A percentile compares a stretch with the other conserved stretches of the same genome.
Conservation (phyloP, 2,329 filamentous ascomycete genomes). For the Zasmidium citrigriseum region DNA sequence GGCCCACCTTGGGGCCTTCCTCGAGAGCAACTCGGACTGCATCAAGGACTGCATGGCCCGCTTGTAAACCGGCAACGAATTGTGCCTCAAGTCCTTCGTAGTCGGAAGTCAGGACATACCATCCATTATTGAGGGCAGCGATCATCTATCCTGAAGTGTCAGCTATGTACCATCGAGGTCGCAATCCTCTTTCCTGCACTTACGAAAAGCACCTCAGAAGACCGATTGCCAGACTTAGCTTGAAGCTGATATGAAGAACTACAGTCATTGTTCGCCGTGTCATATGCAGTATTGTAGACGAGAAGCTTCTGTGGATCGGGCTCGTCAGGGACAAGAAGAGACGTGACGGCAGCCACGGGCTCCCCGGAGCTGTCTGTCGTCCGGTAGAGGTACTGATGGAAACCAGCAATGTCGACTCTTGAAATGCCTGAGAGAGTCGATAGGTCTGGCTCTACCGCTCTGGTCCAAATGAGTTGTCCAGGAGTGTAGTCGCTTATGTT, state of each 20-base stretch:
- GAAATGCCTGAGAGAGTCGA: too few species aligned
- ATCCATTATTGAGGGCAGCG: conserved; percentile 23
- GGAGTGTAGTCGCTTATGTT: conserved; percentile 4
- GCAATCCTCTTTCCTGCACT: background rate
- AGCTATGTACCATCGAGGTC: background rate
- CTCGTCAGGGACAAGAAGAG: conserved; percentile 14
- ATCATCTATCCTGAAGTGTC: conserved; percentile 4
- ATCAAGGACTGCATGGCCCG: conserved; percentile 31
- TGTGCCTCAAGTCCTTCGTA: conserved; percentile 30
- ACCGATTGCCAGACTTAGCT: too few species aligned
- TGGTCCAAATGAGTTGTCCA: background rate
- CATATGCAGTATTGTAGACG: conserved; percentile 18
- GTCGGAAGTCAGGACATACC: conserved; percentile 27
- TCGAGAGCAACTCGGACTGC: conserved; percentile 27
- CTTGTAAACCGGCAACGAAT: conserved; percentile 25
- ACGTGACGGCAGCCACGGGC: conserved; percentile 16
- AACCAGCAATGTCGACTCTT: too few species aligned
- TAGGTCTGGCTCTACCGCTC: too few species aligned
- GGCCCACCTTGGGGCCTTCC: background rate
- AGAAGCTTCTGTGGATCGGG: conserved; percentile 10
- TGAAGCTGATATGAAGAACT: conserved; percentile 37
- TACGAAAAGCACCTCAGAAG: background rate
- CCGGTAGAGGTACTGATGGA: conserved; percentile 16
- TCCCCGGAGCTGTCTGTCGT: conserved; percentile 16
- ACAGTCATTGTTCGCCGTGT: conserved; percentile 40